Percentiles rank a stretch among this genome's conserved stretches.
These are phyloP conservation scores for Ceratocystiopsis sp. DNA, from an alignment of 2,329 filamentous ascomycete species.

Conservation along the genomic window DNA sequence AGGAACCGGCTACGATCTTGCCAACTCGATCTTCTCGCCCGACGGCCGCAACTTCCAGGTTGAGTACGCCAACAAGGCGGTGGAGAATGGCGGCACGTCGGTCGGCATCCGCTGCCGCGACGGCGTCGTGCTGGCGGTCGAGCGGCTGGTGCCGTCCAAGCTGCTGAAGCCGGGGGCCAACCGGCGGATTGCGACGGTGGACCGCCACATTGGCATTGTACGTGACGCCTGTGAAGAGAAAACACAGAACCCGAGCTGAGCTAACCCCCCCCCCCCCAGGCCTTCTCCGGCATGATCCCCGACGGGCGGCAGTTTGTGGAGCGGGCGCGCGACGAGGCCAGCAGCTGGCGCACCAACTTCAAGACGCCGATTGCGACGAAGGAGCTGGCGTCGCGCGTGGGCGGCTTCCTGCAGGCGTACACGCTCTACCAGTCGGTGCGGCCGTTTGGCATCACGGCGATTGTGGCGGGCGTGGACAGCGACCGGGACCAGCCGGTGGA, in stretches of 20 bases:
- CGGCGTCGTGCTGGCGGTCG: slow-evolving; percentile 85
- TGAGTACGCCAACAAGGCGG: slow-evolving; percentile 96
- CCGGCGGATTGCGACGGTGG: slow-evolving; percentile 90
- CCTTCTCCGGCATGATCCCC: slow-evolving; percentile 84
- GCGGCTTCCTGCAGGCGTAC: slow-evolving; percentile 91
- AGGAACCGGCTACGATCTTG: slow-evolving; percentile 97
- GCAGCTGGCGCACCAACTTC: slow-evolving; percentile 81
- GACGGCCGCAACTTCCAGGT: slow-evolving; percentile 98
- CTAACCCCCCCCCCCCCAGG: slow-evolving; percentile 30
- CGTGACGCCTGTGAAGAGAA: slow-evolving; percentile 19
- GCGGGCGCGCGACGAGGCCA: slow-evolving; percentile 83
- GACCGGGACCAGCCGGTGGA: slow-evolving; percentile 75
- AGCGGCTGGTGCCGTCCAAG: slow-evolving; percentile 94
- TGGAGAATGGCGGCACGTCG: slow-evolving; percentile 93
- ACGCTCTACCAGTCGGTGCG: slow-evolving; percentile 94
- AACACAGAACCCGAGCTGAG: background rate
- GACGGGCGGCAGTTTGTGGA: slow-evolving; percentile 92
- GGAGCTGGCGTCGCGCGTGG: slow-evolving; percentile 82
- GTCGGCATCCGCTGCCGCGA: slow-evolving; percentile 96
- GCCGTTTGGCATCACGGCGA: slow-evolving; percentile 90
- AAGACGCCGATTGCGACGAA: slow-evolving; percentile 83
- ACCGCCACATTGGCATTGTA: slow-evolving; percentile 87
- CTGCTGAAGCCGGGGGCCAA: slow-evolving; percentile 88
- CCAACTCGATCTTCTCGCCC: slow-evolving; percentile 98
- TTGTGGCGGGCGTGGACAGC: slow-evolving; percentile 84